Conservation (phyloP, 2,329 filamentous ascomycete species). For the Fusarium duplospermum region DNA sequence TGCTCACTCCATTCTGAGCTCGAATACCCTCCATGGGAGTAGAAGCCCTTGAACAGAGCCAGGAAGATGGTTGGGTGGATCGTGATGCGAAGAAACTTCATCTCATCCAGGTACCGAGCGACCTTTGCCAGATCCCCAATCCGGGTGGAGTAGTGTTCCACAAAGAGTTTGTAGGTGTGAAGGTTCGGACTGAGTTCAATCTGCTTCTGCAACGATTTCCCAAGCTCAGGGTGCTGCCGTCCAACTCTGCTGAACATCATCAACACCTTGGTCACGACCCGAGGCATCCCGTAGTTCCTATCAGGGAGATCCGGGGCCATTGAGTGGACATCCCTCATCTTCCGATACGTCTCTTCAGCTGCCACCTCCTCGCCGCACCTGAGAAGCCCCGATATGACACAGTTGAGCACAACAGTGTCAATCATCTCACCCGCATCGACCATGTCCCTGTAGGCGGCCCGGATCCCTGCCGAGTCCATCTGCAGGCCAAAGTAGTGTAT, state of each 20-base stretch:
- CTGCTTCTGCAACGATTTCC: constrained; percentile 65
- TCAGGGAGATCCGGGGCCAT: constrained; percentile 54
- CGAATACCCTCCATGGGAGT: constrained; percentile 72
- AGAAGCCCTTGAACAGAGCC: constrained; percentile 85
- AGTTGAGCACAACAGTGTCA: constrained; percentile 88
- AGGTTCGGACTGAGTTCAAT: constrained; percentile 79
- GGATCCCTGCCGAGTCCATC: constrained; percentile 77
- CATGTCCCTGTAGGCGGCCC: constrained; percentile 83
- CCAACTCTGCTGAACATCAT: constrained; percentile 68
- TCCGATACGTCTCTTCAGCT: constrained; percentile 83
- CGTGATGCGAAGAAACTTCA: constrained; percentile 75
- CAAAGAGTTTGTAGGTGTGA: constrained; percentile 81
- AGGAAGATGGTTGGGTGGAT: constrained; percentile 83
- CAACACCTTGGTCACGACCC: constrained; percentile 65
- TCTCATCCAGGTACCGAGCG: constrained; percentile 80
- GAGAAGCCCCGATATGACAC: constrained; percentile 83
- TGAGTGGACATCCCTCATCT: constrained; percentile 78
- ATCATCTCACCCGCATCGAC: constrained; percentile 89
- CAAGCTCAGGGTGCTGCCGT: constrained; percentile 67
- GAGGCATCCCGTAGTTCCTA: constrained; percentile 59
- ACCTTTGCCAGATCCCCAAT: constrained; percentile 80
- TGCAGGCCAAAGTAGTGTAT: constrained; percentile 87
- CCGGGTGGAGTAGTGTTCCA: constrained; percentile 77
- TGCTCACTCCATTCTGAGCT: constrained; percentile 77
- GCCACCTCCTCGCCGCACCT: constrained; percentile 79